Base-by-base conservation (phyloP, 768 basidiomycete species). In the Panellus pusillus region DNA sequence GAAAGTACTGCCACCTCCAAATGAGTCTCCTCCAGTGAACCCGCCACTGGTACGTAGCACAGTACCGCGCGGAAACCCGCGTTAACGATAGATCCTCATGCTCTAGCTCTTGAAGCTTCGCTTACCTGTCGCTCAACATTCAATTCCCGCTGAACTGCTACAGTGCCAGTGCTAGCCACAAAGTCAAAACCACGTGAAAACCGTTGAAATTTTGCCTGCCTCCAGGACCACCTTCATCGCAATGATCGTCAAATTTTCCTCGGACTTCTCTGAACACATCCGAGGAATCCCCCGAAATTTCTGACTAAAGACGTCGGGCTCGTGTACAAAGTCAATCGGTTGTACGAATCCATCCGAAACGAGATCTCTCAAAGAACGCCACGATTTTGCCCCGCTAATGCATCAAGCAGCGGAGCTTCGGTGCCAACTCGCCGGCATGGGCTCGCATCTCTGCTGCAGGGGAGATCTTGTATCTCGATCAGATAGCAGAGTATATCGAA, bases 391-490 rank as follows among this genome's bases (percentile, higher is more conserved):
- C 52, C 52, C 52, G 19, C n/a, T 9, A 15, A 9, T n/a, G 35
- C 9, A 4, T 41, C 52, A 7, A 17, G 18, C 32, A 43, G 19
- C n/a, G 46, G 35, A 9, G 12, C 20, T 27, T 17, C 38, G 3
- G 15, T 18, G 9, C 28, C 42, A 47, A 18, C n/a, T 54, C 52
- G 17, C 36, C 46, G 8, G 46, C 52, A 20, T 54, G 52, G 52
- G 45, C 40, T 18, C 46, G 47, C 14, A 44, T 54, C 20, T 42
- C 37, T 28, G 52, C 52, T 20, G n/a, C 38, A 43, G 52, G 52
- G 9, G 46, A 54, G 29, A 48, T 47, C 19, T 45, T 54, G 32
- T 54, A 54, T 20, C 45, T 54, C 29, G 52, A 54, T 35, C 5
- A 18, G 44, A 36, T 54, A 35, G 37, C 43, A 12, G 17, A 48